phyloP scores from a whole-genome alignment of 2,329 filamentous ascomycete genomes.

The Stenocarpella maydis region DNA sequence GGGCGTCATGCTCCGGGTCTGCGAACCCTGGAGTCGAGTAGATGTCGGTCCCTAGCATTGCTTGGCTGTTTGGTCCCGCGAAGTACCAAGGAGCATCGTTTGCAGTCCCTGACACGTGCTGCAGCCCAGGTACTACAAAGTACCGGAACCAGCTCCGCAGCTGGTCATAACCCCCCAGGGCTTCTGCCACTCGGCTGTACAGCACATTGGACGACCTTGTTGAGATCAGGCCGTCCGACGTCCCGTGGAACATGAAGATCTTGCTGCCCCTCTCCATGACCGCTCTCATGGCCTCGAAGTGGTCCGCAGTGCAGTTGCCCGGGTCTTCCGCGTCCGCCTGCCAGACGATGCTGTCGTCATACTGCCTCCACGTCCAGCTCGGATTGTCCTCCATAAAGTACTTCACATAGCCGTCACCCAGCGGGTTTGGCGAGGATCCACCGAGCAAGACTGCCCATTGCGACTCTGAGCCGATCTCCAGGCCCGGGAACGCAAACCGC shows the following conservation, averaged over 20 bases:
- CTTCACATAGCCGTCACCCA: slow-evolving; percentile 41
- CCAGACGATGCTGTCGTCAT: slow-evolving; percentile 40
- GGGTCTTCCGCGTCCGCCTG: slow-evolving; percentile 41
- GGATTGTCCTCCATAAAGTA: slow-evolving; percentile 43
- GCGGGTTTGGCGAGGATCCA: slow-evolving; percentile 36
- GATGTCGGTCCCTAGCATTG: slow-evolving; percentile 38
- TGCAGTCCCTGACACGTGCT: slow-evolving; percentile 52
- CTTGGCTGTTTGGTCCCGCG: slow-evolving; percentile 42
- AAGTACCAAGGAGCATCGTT: slow-evolving; percentile 48
- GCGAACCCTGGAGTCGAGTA: slow-evolving; percentile 48
- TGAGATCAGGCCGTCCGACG: slow-evolving; percentile 48
- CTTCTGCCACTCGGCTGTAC: slow-evolving; percentile 44
- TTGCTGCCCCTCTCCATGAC: slow-evolving; percentile 49
- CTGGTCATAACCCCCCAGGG: slow-evolving; percentile 45
- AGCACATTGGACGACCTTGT: slow-evolving; percentile 45
- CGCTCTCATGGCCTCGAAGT: slow-evolving; percentile 40
- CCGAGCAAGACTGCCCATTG: slow-evolving; percentile 39
- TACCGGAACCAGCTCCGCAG: slow-evolving; percentile 59
- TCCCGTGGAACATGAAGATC: slow-evolving; percentile 52
- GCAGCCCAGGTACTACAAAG: slow-evolving; percentile 60
- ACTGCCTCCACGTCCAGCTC: slow-evolving; percentile 43
- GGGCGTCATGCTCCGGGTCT: slow-evolving; percentile 46
- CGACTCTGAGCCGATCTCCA: slow-evolving; percentile 54
- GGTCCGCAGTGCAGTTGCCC: slow-evolving; percentile 42
- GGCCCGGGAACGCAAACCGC: slow-evolving; percentile 44